Evolutionary conservation across 2,329 filamentous ascomycete species (phyloP).

Genomic region (Penicillium occitanis): DNA sequence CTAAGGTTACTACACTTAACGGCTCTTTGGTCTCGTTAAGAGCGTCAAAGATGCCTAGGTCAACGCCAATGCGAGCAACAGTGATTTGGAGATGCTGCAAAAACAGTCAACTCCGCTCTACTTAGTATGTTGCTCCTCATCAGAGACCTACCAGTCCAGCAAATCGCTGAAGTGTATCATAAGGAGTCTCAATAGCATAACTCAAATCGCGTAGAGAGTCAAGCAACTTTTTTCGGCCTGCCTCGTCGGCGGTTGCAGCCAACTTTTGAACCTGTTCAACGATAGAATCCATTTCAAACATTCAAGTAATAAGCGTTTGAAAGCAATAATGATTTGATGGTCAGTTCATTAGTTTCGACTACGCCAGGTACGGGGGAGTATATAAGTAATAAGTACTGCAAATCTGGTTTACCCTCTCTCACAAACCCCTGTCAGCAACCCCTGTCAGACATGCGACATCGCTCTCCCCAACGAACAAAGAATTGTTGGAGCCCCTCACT

Average conservation of each 20-base stretch:
- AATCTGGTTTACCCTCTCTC: too few relatives aligned
- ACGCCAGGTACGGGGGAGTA: not conserved
- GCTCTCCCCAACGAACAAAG: not conserved
- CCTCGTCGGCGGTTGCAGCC: constrained; percentile 7
- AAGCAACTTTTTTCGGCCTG: too few relatives aligned
- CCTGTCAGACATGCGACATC: not conserved
- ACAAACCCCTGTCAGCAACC: too few relatives aligned
- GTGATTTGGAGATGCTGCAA: not conserved
- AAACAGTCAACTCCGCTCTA: not conserved
- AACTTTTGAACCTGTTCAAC: constrained; percentile 22
- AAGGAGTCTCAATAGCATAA: too few relatives aligned
- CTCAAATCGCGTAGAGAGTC: too few relatives aligned
- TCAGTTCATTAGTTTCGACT: not conserved
- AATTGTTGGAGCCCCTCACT: not conserved
- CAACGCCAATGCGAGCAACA: not conserved
- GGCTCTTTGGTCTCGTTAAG: constrained; percentile 7
- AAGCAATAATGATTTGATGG: not conserved
- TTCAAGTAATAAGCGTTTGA: not conserved
- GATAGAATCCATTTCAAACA: constrained; percentile 5
- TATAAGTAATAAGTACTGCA: too few relatives aligned
- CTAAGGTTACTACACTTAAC: constrained; percentile 23
- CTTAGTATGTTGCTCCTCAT: not conserved
- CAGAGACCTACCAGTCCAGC: too few relatives aligned
- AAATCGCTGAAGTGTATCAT: too few relatives aligned
- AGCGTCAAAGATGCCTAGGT: not conserved